Evolutionary conservation across 208 protist genomes (phyloP).

Genomic region (Acanthamoeba healyi): DNA sequence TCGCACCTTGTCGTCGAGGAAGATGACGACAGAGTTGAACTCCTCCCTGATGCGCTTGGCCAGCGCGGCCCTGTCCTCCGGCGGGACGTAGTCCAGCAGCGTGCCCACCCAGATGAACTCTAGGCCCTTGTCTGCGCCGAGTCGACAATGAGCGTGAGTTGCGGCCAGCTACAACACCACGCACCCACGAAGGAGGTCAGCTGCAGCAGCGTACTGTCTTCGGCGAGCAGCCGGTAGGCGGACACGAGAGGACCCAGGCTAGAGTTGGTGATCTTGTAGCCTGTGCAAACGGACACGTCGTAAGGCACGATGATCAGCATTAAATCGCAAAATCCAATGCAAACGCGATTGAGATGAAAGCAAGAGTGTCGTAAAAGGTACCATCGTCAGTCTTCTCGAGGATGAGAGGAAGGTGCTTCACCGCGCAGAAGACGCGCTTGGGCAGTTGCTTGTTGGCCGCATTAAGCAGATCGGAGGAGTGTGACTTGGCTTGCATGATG

Average conservation of each 20-base stretch:
- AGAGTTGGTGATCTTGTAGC: slow-evolving; percentile 69
- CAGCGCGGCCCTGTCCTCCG: slow-evolving; percentile 25
- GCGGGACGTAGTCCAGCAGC: slow-evolving; percentile 50
- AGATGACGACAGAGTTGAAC: slow-evolving; percentile 61
- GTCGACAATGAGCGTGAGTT: background rate
- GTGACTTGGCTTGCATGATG: slow-evolving; percentile 7
- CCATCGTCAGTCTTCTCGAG: slow-evolving; percentile 40
- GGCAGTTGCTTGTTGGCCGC: slow-evolving; percentile 24
- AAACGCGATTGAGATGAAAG: no score
- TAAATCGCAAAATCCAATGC: background rate
- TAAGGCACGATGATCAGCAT: no score
- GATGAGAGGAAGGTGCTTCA: slow-evolving; percentile 52
- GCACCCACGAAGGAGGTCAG: background rate
- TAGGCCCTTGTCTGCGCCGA: slow-evolving; percentile 31
- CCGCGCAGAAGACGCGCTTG: slow-evolving; percentile 49
- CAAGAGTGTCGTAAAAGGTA: background rate
- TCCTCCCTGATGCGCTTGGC: slow-evolving; percentile 48
- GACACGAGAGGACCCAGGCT: slow-evolving; percentile 40
- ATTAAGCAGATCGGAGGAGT: slow-evolving; percentile 34
- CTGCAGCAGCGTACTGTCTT: slow-evolving; percentile 18
- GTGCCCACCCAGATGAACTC: slow-evolving; percentile 72
- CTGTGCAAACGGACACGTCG: background rate
- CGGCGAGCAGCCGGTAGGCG: background rate
- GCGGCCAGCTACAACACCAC: background rate
- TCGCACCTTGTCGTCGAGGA: slow-evolving; percentile 60